Percentiles rank a stretch among this genome's conserved stretches.
Conservation (phyloP, 2,329 filamentous ascomycete species). For the Coniochaeta pulveracea region DNA sequence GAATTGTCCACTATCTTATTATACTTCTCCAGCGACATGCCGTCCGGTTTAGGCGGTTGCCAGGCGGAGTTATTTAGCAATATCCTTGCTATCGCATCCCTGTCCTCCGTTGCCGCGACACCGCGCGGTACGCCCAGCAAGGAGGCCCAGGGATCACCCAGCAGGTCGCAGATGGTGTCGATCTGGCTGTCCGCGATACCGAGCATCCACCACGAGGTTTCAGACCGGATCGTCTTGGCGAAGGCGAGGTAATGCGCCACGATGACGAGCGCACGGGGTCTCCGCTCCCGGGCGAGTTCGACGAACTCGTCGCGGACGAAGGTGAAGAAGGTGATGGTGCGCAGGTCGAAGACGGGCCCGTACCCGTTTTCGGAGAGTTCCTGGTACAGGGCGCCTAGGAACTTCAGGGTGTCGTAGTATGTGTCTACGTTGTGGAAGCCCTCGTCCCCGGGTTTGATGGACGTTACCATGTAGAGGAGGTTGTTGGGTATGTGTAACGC, state of each 20-base stretch:
- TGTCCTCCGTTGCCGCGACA: conserved; percentile 21
- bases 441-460: conserved; percentile 27
- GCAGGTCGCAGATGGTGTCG: conserved; percentile 25
- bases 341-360: conserved; percentile 30
- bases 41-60: conserved; percentile 17
- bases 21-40: conserved; percentile 12
- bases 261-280: conserved; percentile 37
- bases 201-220: conserved; percentile 36
- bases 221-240: conserved; percentile 30
- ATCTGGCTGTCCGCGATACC: conserved; percentile 35
- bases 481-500: conserved; percentile 30
- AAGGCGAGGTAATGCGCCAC: conserved; percentile 42
- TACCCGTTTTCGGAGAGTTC: conserved; percentile 31
- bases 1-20: conserved; percentile 2
- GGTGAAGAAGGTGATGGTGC: conserved; percentile 41
- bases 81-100: conserved; percentile 24
- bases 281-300: conserved; percentile 26
- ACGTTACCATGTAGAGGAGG: conserved; percentile 36
- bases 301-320: conserved; percentile 34
- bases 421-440: conserved; percentile 26
- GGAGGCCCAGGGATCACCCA: conserved; percentile 23
- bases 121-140: conserved; percentile 29
- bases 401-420: conserved; percentile 35
- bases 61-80: conserved; percentile 33
- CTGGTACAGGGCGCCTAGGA: conserved; percentile 38